A percentile compares a stretch with the other conserved stretches of the same genome.
phyloP scores from a whole-genome alignment of 1,284 basidiomycete genomes.

The Ceratobasidium sp. region DNA sequence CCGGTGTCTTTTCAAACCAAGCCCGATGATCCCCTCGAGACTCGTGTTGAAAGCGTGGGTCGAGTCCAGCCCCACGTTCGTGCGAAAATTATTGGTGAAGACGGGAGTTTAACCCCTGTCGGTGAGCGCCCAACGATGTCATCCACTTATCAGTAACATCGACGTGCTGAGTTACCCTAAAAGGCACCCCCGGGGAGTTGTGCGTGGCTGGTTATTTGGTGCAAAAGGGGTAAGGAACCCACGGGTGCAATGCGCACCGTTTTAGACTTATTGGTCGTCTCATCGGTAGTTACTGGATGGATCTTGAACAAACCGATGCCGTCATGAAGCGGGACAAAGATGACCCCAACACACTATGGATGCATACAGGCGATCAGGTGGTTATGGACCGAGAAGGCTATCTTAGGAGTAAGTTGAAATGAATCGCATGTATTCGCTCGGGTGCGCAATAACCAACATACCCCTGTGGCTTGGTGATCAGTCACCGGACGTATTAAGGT shows the following conservation, averaged over 20 bases:
- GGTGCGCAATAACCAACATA: not conserved
- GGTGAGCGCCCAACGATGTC: constrained; percentile 26
- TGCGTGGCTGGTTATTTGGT: constrained; percentile 80
- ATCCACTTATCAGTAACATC: not conserved
- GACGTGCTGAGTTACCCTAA: not conserved
- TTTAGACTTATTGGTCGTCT: not conserved
- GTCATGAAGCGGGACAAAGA: constrained; percentile 70
- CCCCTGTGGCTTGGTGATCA: constrained; percentile 53
- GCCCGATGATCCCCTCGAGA: constrained; percentile 73
- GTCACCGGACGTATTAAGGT: constrained; percentile 85
- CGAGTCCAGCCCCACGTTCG: constrained; percentile 79
- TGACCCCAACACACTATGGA: constrained; percentile 76
- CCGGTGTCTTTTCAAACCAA: constrained; percentile 86
- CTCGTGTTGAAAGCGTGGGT: constrained; percentile 85
- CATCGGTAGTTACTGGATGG: constrained; percentile 77
- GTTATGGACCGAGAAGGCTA: constrained; percentile 88
- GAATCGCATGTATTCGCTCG: not conserved
- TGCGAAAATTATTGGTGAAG: constrained; percentile 75
- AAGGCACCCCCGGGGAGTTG: constrained; percentile 74
- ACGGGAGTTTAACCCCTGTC: constrained; percentile 55
- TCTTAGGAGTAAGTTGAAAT: constrained; percentile 66
- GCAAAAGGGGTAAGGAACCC: constrained; percentile 73
- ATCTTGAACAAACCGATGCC: constrained; percentile 75
- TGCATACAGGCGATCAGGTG: constrained; percentile 87
- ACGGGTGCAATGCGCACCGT: constrained; percentile 47